phyloP scores from a whole-genome alignment of 2,329 filamentous ascomycete species.

The Remersonia thermophila region DNA sequence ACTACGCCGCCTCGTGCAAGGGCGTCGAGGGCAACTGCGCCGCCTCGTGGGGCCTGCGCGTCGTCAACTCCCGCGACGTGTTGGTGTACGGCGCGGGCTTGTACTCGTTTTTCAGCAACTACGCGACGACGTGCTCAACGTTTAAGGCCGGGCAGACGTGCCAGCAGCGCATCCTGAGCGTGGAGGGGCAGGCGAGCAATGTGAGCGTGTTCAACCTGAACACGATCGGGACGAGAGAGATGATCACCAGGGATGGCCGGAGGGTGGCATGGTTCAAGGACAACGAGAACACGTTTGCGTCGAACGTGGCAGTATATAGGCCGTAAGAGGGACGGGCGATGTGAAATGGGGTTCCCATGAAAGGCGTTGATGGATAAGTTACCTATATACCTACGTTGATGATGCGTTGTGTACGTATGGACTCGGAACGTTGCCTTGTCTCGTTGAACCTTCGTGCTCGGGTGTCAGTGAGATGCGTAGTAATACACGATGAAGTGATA shows the following conservation, averaged over 20 bases:
- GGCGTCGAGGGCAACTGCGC: constrained; percentile 28
- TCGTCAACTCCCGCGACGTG: constrained; percentile 43
- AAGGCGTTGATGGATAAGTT: neutral
- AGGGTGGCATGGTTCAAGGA: constrained; percentile 25
- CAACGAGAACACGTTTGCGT: constrained; percentile 28
- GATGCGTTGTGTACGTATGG: too few relatives aligned
- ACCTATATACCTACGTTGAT: neutral
- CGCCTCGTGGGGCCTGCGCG: constrained; percentile 52
- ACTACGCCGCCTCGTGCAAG: constrained; percentile 35
- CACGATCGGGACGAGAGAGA: constrained; percentile 30
- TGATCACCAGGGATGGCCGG: constrained; percentile 26
- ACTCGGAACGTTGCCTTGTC: too few relatives aligned
- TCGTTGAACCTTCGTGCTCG: too few relatives aligned
- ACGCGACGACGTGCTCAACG: constrained; percentile 38
- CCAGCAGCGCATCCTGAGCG: constrained; percentile 31
- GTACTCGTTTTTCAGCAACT: constrained; percentile 58
- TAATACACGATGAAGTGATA: too few relatives aligned
- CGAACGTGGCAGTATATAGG: constrained; percentile 25
- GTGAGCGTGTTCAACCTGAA: constrained; percentile 33
- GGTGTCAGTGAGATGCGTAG: too few relatives aligned
- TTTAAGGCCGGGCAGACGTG: constrained; percentile 31
- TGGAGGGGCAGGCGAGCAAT: constrained; percentile 19
- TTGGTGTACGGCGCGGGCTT: constrained; percentile 51
- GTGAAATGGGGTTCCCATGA: too few relatives aligned
- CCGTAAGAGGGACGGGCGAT: constrained; percentile 4